These are phyloP conservation scores for Musa troglodytarum DNA, from an alignment of 176 grass and related monocot genomes.

Conservation along the genomic window DNA sequence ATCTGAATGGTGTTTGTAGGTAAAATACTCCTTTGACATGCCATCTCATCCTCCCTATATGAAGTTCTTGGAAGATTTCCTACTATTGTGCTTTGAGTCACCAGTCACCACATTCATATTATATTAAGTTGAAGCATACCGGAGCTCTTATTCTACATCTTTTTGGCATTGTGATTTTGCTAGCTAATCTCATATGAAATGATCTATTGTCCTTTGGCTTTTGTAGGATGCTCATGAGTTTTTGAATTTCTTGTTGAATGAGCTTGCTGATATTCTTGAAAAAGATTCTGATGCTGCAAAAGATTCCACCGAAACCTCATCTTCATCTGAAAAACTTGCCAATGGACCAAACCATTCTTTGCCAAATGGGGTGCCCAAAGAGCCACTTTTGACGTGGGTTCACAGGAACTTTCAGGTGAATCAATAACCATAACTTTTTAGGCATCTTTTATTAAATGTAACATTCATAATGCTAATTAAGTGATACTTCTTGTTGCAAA, in stretches of 20 bases:
- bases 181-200: not conserved
- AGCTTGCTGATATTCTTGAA: conserved; percentile 29
- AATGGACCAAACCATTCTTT: conserved; percentile 16
- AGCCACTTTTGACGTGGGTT: conserved; percentile 24
- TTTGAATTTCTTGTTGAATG: conserved; percentile 30
- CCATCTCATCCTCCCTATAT: not conserved
- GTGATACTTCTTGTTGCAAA: not conserved
- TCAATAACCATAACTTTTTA: not conserved
- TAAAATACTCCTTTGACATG: not conserved
- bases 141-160: not conserved
- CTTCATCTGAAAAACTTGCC: conserved; percentile 10
- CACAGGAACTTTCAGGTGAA: conserved; percentile 28
- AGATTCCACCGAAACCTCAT: conserved; percentile 8
- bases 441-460: not conserved
- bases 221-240: conserved; percentile 31
- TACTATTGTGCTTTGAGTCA: not conserved
- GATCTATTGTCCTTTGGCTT: not conserved
- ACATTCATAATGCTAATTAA: not conserved
- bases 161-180: conserved; percentile 1
- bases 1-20: not conserved
- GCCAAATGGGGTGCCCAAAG: conserved; percentile 12
- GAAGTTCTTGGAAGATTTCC: not conserved
- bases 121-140: conserved; percentile 8
- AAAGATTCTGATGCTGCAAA: conserved; percentile 21
- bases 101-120: not conserved